These are phyloP conservation scores for Stagonosporopsis rhizophila DNA, from an alignment of 2,329 filamentous ascomycete genomes.

Conservation along the genomic window DNA sequence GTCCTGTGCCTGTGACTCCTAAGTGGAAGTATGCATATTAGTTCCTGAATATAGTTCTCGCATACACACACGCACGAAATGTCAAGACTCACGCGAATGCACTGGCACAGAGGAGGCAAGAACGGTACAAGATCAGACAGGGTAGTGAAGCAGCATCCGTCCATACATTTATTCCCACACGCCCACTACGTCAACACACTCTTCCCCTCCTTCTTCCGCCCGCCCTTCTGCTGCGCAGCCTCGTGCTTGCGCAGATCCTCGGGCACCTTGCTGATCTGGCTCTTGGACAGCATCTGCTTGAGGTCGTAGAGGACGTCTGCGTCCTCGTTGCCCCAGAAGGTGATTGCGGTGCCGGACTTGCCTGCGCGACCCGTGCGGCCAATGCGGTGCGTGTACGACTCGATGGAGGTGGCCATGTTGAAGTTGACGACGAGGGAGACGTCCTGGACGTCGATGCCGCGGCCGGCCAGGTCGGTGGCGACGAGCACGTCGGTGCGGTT, in stretches of 20 bases:
- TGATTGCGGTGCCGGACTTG: slow-evolving; percentile 95
- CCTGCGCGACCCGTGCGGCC: slow-evolving; percentile 97
- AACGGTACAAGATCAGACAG: too few relatives aligned
- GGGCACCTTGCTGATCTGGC: slow-evolving; percentile 83
- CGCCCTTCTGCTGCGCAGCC: slow-evolving; percentile 83
- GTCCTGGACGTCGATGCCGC: slow-evolving; percentile 97
- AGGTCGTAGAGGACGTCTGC: slow-evolving; percentile 90
- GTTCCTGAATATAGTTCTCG: too few relatives aligned
- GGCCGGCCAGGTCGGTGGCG: slow-evolving; percentile 91
- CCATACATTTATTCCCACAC: too few relatives aligned
- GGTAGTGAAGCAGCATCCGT: too few relatives aligned
- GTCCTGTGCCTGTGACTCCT: too few relatives aligned
- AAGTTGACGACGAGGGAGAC: slow-evolving; percentile 96
- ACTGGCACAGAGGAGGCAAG: too few relatives aligned
- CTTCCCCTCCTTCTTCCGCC: slow-evolving; percentile 29
- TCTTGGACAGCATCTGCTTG: slow-evolving; percentile 95
- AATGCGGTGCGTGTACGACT: slow-evolving; percentile 95
- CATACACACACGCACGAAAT: too few relatives aligned
- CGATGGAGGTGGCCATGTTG: slow-evolving; percentile 95
- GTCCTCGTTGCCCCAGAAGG: slow-evolving; percentile 92
- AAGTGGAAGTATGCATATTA: too few relatives aligned
- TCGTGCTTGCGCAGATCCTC: slow-evolving; percentile 91
- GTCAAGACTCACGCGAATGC: too few relatives aligned
- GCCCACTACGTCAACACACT: slow-evolving; percentile 16
- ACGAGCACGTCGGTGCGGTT: slow-evolving; percentile 87